Conservation (phyloP, 129 eudicot genomes). For the Ambrosia artemisiifolia region DNA sequence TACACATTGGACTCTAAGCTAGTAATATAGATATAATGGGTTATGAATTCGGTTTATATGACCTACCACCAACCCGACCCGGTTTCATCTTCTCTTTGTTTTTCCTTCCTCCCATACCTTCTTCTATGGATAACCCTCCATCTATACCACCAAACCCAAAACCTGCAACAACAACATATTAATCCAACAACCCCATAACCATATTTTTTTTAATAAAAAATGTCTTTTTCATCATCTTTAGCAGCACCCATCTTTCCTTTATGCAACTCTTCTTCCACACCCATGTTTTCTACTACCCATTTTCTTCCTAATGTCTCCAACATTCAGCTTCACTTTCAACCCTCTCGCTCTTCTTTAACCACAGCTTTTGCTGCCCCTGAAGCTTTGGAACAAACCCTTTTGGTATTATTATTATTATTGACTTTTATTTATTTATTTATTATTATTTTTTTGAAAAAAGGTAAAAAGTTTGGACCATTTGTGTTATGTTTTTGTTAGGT, state of each 20-base stretch:
- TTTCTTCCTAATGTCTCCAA: slow-evolving; percentile 32
- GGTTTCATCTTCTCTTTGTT: slow-evolving; percentile 8
- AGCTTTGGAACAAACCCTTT: slow-evolving; percentile 44
- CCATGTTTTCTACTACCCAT: slow-evolving; percentile 32
- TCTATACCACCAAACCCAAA: neutral
- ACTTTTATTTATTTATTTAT: neutral
- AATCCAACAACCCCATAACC: neutral
- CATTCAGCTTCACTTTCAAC: slow-evolving; percentile 27
- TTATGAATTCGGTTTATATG: neutral
- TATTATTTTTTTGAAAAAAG: slow-evolving; percentile 1
- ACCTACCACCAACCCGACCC: slow-evolving; percentile 14
- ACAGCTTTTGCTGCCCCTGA: slow-evolving; percentile 54
- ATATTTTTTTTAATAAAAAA: no score
- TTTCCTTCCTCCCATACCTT: neutral
- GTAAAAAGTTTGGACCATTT: neutral
- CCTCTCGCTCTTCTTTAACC: slow-evolving; percentile 27
- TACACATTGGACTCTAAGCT: no score
- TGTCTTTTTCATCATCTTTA: slow-evolving; percentile 65
- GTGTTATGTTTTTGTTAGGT: slow-evolving; percentile 2
- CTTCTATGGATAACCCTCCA: slow-evolving; percentile 30
- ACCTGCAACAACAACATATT: neutral
- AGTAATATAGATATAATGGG: no score
- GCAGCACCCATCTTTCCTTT: slow-evolving; percentile 47
- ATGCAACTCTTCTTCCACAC: slow-evolving; percentile 48
- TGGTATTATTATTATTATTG: slow-evolving; percentile 10